Evolutionary conservation across 495 filamentous ascomycete species (phyloP).

Genomic region (Venustampulla echinocandica): DNA sequence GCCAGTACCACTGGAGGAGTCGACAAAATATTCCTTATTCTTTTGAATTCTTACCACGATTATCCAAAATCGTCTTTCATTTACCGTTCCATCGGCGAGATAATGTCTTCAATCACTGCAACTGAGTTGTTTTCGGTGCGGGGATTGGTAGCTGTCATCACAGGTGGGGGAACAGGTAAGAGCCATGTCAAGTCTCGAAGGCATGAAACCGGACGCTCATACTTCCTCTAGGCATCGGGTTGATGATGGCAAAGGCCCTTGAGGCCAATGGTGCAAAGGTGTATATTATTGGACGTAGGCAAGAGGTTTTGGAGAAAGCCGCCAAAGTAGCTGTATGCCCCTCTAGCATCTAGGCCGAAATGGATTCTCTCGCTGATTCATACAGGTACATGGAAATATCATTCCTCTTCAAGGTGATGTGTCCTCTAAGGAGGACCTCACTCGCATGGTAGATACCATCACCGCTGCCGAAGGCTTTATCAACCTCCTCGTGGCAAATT

Average conservation of each 20-base stretch:
- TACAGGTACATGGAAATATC: conserved; percentile 28
- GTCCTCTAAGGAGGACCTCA: conserved; percentile 52
- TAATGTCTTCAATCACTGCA: background rate
- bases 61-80: background rate
- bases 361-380: background rate
- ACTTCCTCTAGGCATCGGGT: conserved; percentile 46
- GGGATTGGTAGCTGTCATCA: conserved; percentile 53
- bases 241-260: conserved; percentile 56
- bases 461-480: conserved; percentile 47
- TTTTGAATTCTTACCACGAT: background rate
- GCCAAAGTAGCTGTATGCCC: conserved; percentile 12
- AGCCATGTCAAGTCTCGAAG: conserved; percentile 28
- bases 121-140: background rate
- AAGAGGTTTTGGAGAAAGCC: conserved; percentile 41
- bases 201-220: background rate
- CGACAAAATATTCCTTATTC: background rate
- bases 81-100: background rate
- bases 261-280: conserved; percentile 58
- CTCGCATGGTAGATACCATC: conserved; percentile 42
- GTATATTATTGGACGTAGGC: conserved; percentile 58
- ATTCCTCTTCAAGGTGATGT: conserved; percentile 58
- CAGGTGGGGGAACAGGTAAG: conserved; percentile 50
- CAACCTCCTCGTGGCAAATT: conserved; percentile 60
- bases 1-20: background rate
- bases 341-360: conserved; percentile 18